A percentile compares a stretch with the other conserved stretches of the same genome.
phyloP scores from a whole-genome alignment of 176 grass and related monocot genomes.

The Ananas comosus region DNA sequence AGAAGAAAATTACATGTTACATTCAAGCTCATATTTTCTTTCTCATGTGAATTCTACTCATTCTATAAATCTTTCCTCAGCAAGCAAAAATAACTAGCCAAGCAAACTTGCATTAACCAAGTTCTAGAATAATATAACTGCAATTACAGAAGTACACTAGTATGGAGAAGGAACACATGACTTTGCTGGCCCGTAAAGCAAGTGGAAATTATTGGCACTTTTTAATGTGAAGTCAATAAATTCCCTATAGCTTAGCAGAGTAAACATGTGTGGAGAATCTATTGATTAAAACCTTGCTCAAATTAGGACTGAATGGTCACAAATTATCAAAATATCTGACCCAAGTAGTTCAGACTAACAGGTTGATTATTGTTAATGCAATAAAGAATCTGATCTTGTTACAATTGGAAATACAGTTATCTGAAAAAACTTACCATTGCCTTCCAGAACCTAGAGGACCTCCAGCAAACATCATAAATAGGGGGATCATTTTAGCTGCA shows the following conservation, averaged over 20 bases:
- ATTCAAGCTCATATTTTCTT: no score
- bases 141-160: not conserved
- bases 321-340: not conserved
- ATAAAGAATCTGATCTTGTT: not conserved
- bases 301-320: not conserved
- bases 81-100: not conserved
- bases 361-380: not conserved
- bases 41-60: no score
- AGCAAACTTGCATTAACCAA: not conserved
- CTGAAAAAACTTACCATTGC: slow-evolving; percentile 46
- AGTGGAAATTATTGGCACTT: not conserved
- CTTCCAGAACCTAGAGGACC: slow-evolving; percentile 70
- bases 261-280: not conserved
- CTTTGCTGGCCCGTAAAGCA: not conserved
- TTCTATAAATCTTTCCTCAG: not conserved
- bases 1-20: not conserved
- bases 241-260: not conserved
- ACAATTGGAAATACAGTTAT: not conserved
- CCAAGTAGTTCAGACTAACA: not conserved
- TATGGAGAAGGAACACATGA: not conserved
- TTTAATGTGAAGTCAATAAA: not conserved
- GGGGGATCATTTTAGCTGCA: slow-evolving; percentile 97
- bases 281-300: not conserved
- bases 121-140: not conserved
- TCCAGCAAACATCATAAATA: slow-evolving; percentile 92